A percentile compares a stretch with the other conserved stretches of the same genome.
phyloP scores from a whole-genome alignment of 2,329 filamentous ascomycete species.

The Colletotrichum tofieldiae region DNA sequence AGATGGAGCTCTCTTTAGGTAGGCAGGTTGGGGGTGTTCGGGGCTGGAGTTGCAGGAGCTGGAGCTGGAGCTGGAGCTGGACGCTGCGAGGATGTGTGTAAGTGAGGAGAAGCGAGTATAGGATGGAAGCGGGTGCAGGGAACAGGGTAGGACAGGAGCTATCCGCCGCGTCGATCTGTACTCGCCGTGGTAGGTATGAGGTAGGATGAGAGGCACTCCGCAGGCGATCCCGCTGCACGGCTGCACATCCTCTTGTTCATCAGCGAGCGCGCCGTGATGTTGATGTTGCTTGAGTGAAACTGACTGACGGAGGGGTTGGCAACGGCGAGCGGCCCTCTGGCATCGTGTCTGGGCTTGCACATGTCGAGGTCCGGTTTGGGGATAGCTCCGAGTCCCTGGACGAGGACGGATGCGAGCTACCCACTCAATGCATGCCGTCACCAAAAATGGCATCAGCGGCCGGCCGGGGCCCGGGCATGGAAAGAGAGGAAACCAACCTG shows the following conservation, averaged over 20 bases:
- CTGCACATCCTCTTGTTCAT: background rate
- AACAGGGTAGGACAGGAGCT: conserved; percentile 12
- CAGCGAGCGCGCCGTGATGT: background rate
- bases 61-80: background rate
- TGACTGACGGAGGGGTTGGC: background rate
- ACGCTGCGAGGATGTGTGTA: background rate
- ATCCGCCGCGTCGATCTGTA: background rate
- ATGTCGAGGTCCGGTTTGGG: too few relatives aligned
- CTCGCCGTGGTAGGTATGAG: background rate
- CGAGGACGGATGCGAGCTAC: background rate
- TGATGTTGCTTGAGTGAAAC: background rate
- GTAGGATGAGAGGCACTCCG: background rate
- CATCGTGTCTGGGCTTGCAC: background rate
- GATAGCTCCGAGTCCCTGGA: background rate
- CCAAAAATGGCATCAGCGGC: background rate
- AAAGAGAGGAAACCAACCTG: background rate
- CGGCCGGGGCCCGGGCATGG: too few relatives aligned
- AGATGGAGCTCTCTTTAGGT: background rate
- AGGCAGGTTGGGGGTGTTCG: background rate
- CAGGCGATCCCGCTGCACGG: background rate
- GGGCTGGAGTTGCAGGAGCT: background rate
- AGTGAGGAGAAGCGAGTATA: conserved; percentile 18
- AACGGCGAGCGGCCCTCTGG: background rate
- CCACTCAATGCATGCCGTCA: background rate
- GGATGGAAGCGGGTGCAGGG: conserved; percentile 1